These are phyloP conservation scores for Colletotrichum lini DNA, from an alignment of 2,329 filamentous ascomycete genomes.

Conservation along the genomic window DNA sequence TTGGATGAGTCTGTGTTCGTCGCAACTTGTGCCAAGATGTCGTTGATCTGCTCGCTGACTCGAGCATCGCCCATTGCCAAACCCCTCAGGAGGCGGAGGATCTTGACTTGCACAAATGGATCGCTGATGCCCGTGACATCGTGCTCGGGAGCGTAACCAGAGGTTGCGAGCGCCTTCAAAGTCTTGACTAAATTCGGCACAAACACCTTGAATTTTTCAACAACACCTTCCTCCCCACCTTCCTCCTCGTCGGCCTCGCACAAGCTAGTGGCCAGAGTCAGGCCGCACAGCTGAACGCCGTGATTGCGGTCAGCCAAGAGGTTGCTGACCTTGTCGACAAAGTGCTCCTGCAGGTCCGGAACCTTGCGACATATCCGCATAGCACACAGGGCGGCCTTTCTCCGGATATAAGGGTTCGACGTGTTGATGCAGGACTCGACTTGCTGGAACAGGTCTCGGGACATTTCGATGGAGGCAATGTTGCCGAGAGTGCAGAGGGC, in stretches of 20 bases:
- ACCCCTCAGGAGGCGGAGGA: slow-evolving; percentile 87
- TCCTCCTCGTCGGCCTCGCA: slow-evolving; percentile 96
- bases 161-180: slow-evolving; percentile 91
- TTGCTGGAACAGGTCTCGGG: slow-evolving; percentile 94
- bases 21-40: slow-evolving; percentile 96
- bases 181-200: slow-evolving; percentile 90
- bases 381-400: slow-evolving; percentile 97
- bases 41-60: slow-evolving; percentile 97
- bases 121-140: slow-evolving; percentile 99
- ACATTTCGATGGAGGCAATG: slow-evolving; percentile 98
- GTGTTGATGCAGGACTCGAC: slow-evolving; percentile 93
- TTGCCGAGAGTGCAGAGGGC: slow-evolving; percentile 97
- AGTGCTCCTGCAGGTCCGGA: slow-evolving; percentile 96
- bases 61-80: slow-evolving; percentile 88
- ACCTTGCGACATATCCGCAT: slow-evolving; percentile 99
- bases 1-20: slow-evolving; percentile 99
- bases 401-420: slow-evolving; percentile 96
- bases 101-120: slow-evolving; percentile 97
- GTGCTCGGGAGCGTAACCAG: slow-evolving; percentile 96
- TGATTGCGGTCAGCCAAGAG: slow-evolving; percentile 95
- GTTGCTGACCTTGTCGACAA: slow-evolving; percentile 91
- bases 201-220: slow-evolving; percentile 91
- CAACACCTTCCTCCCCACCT: slow-evolving; percentile 88
- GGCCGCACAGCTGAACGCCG: slow-evolving; percentile 90
- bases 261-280: slow-evolving; percentile 91